Evolutionary conservation across 805 yeast genomes (phyloP), one percentile per base, ranked within the genome.

Genomic region (Saitoella complicata): DNA sequence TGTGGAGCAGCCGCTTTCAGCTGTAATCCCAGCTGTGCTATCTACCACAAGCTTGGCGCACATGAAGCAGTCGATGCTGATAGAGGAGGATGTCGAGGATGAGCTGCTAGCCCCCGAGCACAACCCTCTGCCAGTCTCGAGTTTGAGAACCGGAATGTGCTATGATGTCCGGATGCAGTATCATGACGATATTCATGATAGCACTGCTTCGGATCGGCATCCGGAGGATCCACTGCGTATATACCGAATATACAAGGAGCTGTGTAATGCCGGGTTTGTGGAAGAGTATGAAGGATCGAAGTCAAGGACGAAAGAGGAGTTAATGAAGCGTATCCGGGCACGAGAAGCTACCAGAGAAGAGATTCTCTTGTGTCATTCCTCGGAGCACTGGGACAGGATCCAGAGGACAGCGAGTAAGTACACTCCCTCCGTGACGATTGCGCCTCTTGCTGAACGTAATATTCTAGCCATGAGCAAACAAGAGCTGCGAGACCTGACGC

Each of bases 211-310:
- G 43, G 98, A 91, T 58, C 98, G 97, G 1, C 99, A 91, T 59
- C 99, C 99, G 4, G 99, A 91, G 60, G 98, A 91, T 58, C 99
- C 99, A 7, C 72, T 98, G 50, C 75, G 99, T 53, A 87, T 88
- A 35, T 91, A 87, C 63, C 72, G 97, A 46, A 83, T 91, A 40
- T 91, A 91, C 66, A 86, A 91, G 63, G 80, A 82, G 38, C 70
- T 91, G 39, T 96, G 95, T 0, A 96, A 91, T 57, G 86, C 91
- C 36, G 98, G 98, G 0, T 68, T 91, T 10, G 79, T 91, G 45
- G 72, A 67, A 84, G 10, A 71, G 80, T 7, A 66, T 86, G 42
- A 72, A 80, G 2, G 87, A 33, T 33, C 79, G 5, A 62, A 72
- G 5, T 81, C 78, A 43, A 78, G 81, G 32, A 76, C 88, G 46